Percentiles rank a stretch among this genome's conserved stretches.
Conservation (phyloP, 192 early-diverging fungal genomes). For the Backusella westeae region DNA sequence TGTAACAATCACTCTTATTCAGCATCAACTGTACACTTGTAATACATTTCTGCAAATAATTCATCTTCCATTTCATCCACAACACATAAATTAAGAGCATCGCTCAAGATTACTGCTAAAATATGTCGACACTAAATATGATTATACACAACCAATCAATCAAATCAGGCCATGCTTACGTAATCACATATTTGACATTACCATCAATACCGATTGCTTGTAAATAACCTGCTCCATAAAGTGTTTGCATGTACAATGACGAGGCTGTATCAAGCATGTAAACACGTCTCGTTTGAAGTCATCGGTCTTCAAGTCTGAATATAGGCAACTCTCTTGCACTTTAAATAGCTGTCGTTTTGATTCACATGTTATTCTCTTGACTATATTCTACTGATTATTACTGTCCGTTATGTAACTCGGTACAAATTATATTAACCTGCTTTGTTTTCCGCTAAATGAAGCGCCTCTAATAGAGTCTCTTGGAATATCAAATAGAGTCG, state of each 20-base stretch:
- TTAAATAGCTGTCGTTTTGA: not conserved
- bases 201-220: not conserved
- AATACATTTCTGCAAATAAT: constrained; percentile 13
- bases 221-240: constrained; percentile 3
- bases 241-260: constrained; percentile 9
- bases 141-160: not conserved
- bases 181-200: constrained; percentile 10
- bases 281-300: not conserved
- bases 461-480: constrained; percentile 7
- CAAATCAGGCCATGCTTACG: not conserved
- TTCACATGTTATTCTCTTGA: not conserved
- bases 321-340: not conserved
- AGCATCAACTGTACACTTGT: constrained; percentile 5
- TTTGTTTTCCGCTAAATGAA: constrained; percentile 11
- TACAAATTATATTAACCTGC: not conserved
- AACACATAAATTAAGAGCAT: not conserved
- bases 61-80: constrained; percentile 7
- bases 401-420: no score
- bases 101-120: constrained; percentile 13
- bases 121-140: constrained; percentile 13
- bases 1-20: not conserved
- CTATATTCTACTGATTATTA: not conserved
- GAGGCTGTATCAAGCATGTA: constrained; percentile 16
- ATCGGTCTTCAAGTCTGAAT: not conserved
- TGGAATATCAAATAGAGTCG: not conserved